Percentiles rank a stretch among this genome's conserved stretches.
Conservation (phyloP, 345 rosid genomes). For the Erodium maritimum region DNA sequence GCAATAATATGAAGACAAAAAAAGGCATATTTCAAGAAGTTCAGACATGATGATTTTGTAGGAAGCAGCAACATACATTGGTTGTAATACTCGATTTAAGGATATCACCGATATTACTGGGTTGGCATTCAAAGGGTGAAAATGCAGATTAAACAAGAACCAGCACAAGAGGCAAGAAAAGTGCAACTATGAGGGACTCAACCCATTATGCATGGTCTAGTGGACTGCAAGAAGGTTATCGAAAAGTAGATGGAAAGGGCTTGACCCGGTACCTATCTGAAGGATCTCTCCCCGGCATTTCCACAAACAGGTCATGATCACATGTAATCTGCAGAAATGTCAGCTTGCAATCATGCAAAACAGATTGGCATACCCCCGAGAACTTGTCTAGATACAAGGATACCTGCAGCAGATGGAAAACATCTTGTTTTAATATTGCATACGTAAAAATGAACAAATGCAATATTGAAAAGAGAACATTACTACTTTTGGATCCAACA, state of each 20-base stretch:
- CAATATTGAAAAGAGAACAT: neutral
- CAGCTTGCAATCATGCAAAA: conserved; percentile 93
- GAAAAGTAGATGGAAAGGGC: neutral
- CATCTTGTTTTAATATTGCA: neutral
- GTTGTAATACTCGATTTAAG: too few relatives aligned
- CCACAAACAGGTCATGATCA: conserved; percentile 97
- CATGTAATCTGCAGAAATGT: conserved; percentile 89
- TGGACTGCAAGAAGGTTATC: neutral
- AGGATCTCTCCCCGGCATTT: conserved; percentile 99
- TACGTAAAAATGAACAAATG: neutral
- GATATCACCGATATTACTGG: too few relatives aligned
- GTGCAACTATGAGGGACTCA: too few relatives aligned
- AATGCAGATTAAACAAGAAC: too few relatives aligned
- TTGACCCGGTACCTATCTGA: conserved; percentile 62
- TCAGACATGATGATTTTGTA: too few relatives aligned
- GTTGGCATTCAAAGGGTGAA: too few relatives aligned
- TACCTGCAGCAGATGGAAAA: conserved; percentile 47
- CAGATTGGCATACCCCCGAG: conserved; percentile 95
- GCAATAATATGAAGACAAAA: too few relatives aligned
- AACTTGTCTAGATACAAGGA: conserved; percentile 94
- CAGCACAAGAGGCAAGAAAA: too few relatives aligned
- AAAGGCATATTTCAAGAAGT: too few relatives aligned
- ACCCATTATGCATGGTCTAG: neutral
- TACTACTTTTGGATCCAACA: too few relatives aligned
- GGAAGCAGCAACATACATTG: too few relatives aligned